These are phyloP conservation scores for Cairneyella variabilis DNA, from an alignment of 495 filamentous ascomycete species.

Conservation along the genomic window DNA sequence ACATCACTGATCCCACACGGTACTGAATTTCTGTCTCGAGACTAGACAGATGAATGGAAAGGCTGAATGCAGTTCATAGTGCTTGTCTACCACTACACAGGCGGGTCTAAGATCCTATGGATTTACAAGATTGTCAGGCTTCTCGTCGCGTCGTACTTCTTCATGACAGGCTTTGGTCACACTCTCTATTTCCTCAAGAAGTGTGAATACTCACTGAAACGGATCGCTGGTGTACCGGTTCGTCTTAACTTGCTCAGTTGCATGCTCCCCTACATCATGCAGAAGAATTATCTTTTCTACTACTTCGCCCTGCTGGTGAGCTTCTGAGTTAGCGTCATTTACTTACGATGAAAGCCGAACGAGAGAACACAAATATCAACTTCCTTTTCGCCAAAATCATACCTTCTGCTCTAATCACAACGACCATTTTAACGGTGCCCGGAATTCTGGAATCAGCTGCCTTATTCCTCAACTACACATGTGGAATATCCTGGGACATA, in stretches of 20 bases:
- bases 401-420: slow-evolving; percentile 38
- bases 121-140: slow-evolving; percentile 53
- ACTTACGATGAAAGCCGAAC: slow-evolving; percentile 40
- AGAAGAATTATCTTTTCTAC: slow-evolving; percentile 53
- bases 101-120: slow-evolving; percentile 44
- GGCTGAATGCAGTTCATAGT: slow-evolving; percentile 60
- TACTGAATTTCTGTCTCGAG: slow-evolving; percentile 42
- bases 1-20: slow-evolving; percentile 12
- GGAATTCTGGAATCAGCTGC: slow-evolving; percentile 43
- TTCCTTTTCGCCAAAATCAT: slow-evolving; percentile 48
- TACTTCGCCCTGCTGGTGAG: slow-evolving; percentile 56
- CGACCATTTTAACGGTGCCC: slow-evolving; percentile 36
- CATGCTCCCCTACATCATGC: slow-evolving; percentile 53
- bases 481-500: slow-evolving; percentile 40
- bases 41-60: slow-evolving; percentile 62
- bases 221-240: slow-evolving; percentile 45
- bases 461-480: slow-evolving; percentile 30
- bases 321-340: slow-evolving; percentile 59
- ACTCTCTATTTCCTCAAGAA: slow-evolving; percentile 51
- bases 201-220: slow-evolving; percentile 49
- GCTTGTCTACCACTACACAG: slow-evolving; percentile 55
- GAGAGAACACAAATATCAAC: slow-evolving; percentile 35
- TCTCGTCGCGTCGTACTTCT: slow-evolving; percentile 57
- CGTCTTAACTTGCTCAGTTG: slow-evolving; percentile 53
- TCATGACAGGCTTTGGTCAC: slow-evolving; percentile 58